phyloP scores from a whole-genome alignment of 768 basidiomycete genomes.

The Russula olivacea region DNA sequence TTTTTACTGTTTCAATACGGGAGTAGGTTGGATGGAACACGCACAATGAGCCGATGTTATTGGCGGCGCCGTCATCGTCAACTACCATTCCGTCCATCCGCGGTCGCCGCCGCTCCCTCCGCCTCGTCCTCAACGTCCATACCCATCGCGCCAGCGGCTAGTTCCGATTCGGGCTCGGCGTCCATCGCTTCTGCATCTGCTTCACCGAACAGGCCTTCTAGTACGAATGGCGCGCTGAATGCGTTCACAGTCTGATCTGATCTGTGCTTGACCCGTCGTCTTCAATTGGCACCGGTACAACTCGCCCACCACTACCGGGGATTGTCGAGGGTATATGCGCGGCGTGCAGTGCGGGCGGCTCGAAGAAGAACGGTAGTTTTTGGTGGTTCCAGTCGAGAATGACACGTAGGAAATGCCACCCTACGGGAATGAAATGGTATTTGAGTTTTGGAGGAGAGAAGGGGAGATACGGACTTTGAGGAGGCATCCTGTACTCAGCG shows the following conservation, averaged over 20 bases:
- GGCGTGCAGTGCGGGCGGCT: conserved; percentile 72
- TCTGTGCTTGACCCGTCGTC: conserved; percentile 73
- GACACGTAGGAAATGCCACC: neutral
- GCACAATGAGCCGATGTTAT: neutral
- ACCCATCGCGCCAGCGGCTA: conserved; percentile 16
- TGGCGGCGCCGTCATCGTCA: neutral
- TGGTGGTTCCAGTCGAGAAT: conserved; percentile 81
- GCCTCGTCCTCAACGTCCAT: conserved; percentile 15
- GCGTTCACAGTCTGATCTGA: conserved; percentile 57
- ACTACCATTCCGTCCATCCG: conserved; percentile 2
- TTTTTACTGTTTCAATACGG: neutral
- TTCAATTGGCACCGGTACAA: conserved; percentile 67
- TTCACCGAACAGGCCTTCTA: conserved; percentile 73
- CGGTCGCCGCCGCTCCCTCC: neutral
- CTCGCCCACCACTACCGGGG: conserved; percentile 33
- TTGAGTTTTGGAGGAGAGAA: neutral
- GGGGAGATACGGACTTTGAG: conserved; percentile 53
- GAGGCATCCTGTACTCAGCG: conserved; percentile 74
- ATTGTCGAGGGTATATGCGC: conserved; percentile 56
- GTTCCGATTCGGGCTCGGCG: conserved; percentile 30
- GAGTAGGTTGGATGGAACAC: neutral
- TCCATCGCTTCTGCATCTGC: conserved; percentile 65
- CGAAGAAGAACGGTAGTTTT: conserved; percentile 81
- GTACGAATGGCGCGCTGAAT: conserved; percentile 73
- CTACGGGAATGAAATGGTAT: conserved; percentile 16